Evolutionary conservation across 1,284 basidiomycete species (phyloP), one percentile per base, ranked within the genome.

Genomic region (Flammula alnicola): DNA sequence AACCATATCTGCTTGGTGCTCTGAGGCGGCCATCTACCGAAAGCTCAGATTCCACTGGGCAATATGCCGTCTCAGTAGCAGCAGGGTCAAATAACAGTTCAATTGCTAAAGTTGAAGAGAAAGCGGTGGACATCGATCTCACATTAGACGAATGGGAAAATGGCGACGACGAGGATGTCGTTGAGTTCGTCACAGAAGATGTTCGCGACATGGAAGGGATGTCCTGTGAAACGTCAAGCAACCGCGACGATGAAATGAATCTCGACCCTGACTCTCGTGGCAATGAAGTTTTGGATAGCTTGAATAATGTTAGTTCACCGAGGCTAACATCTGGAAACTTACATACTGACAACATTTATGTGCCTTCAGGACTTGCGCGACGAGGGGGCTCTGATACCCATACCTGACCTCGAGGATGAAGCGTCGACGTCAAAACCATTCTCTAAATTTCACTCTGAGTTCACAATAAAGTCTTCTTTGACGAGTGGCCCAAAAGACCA

Each of bases 161-260:
- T 57, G 82, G 77, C 5, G 85, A 90, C 55, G 85, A 88, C 55
- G 86, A 88, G 64, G 26, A 41, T 5, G 47, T 23, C 3, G 8
- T 29, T 16, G 39, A 55, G 16, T 30, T 29, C 10, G 33, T 25
- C 7, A 32, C n/a, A 25, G 37, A 46, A 10, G 27, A 37, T 8
- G n/a, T 26, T 37, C 19, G 25, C 26, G 38, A 33, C 14, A 22
- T 35, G 14, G 37, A 39, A 25, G 44, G 25, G 14, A 14, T n/a
- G n/a, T n/a, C n/a, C n/a, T n/a, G 5, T 36, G 32, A 26, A 27
- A 11, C 19, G 2, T 43, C 29, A 22, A 6, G 16, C 22, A 31
- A 19, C 26, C 14, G 27, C 22, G 17, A 20, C 11, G 22, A 12
- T 12, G 14, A 4, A 2, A 25, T 10, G 14, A 8, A 19, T 3